Conservation (phyloP, 2,329 filamentous ascomycete genomes). For the Akanthomyces uredinophilus region DNA sequence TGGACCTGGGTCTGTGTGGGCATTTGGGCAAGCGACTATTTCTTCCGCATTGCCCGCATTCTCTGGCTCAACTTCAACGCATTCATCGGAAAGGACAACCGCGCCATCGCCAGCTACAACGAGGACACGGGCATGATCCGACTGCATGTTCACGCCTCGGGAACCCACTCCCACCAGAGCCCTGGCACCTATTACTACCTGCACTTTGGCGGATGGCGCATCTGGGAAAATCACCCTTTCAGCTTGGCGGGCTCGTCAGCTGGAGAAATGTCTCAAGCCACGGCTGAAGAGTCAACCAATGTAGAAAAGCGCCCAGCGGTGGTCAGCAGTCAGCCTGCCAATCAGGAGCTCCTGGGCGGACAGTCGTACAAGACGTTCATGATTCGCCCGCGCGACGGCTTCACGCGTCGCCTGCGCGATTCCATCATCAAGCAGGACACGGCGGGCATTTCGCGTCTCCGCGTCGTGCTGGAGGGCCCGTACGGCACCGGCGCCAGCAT, state of each 20-base stretch:
- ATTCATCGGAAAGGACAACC: slow-evolving; percentile 26
- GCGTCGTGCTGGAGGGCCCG: slow-evolving; percentile 32
- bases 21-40: slow-evolving; percentile 41
- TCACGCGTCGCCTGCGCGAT: slow-evolving; percentile 29
- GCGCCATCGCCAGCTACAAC: slow-evolving; percentile 29
- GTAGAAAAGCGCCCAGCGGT: slow-evolving; percentile 20
- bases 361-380: slow-evolving; percentile 28
- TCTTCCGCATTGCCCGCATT: slow-evolving; percentile 36
- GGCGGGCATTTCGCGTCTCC: slow-evolving; percentile 18
- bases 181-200: slow-evolving; percentile 38
- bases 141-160: slow-evolving; percentile 27
- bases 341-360: not conserved
- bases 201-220: slow-evolving; percentile 29
- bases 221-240: slow-evolving; percentile 41
- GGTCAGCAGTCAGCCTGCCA: slow-evolving; percentile 7
- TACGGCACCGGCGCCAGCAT: slow-evolving; percentile 31
- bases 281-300: not conserved
- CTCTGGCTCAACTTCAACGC: slow-evolving; percentile 27
- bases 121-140: slow-evolving; percentile 31
- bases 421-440: slow-evolving; percentile 17
- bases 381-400: slow-evolving; percentile 33
- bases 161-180: slow-evolving; percentile 24
- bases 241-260: slow-evolving; percentile 28
- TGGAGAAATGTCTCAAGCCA: not conserved
- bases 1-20: slow-evolving; percentile 35